Base-by-base conservation (phyloP, 345 rosid genomes). In the Pugionium cornutum region DNA sequence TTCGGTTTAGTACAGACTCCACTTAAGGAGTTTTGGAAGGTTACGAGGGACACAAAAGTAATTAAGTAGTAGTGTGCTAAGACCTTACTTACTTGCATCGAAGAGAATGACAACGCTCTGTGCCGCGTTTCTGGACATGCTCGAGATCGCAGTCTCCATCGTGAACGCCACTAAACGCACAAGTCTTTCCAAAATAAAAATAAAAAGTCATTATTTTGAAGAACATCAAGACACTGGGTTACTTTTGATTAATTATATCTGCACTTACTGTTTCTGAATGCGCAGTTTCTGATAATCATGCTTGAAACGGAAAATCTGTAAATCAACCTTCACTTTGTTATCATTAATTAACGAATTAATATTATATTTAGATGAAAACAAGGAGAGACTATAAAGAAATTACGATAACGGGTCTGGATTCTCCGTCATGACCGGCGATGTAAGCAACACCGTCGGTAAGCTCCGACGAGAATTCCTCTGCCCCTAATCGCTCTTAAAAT, bases 401-500 rank as follows among this genome's bases (percentile, higher is more conserved):
- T 79, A 94, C 99, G 74, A 82, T 40, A 73, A 90, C 91, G 34
- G 99, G 99, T 67, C 92, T 83, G 44, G 86, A 82, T 6, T 85
- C 92, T 40, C 80, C 89, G 45, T 94, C 99, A 42, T 88, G 95
- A 3, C 99, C 99, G 49, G 97, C 86, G 25, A 90, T 84, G 63
- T 81, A 90, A 66, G 96, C 92, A 56, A 82, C 69, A 51, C 97
- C 99, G 41, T 94, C 97, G 6, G 83, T 64, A 1, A 94, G 82
- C 76, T 90, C 96, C 47, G 85, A 78, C 4, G 96, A 85, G 84
- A 94, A 90, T 78, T 94, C 97, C 39, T 94, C 99, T 4, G 97
- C 97, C 51, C 91, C 88, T 58, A 94, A 55, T 56, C 74, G 75
- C 4, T 88, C 99, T 94, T 49, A 60, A 9, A 27, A 44, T 28